Base-by-base conservation (phyloP, 129 eudicot species). In the Saposhnikovia divaricata region DNA sequence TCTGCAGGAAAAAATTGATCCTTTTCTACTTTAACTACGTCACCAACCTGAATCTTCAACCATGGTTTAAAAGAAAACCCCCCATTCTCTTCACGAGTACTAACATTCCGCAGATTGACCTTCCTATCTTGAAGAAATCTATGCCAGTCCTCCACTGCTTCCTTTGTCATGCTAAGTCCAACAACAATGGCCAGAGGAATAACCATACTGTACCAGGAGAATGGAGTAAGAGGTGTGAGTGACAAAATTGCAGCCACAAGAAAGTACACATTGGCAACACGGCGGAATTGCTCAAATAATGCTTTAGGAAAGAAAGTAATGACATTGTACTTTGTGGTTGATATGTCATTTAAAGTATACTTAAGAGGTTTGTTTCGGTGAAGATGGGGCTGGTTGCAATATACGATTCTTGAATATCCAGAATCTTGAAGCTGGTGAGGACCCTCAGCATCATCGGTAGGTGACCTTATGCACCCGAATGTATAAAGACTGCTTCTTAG, bases 1-100 rank as follows among this genome's bases (percentile, higher is more conserved):
- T 95, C 99, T 2, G 99, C 96, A 9, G 99, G 99, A 63, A 95
- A 95, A 85, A 95, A 95, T 55, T 89, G 88, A 84, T 95, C 97
- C 85, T 92, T 95, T 81, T 92, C 93, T 21, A 95, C 97, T 84
- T 92, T 95, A 37, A 95, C 88, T 78, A 95, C 89, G 57, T 95
- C 97, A 43, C 99, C 99, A n/a, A 95, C 99, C 14, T 87, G 86
- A 74, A 95, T 75, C 80, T 90, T 87, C 91, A 85, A 88, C 99
- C 99, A 95, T 3, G 96, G 87, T 65, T 80, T 89, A 78, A 10
- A 74, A 34, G 89, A 82, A 88, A 92, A 95, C 6, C 59, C 83
- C 37, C 99, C 97, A 48, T 87, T 84, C 19, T 71, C 87, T 68
- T 72, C 79, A 83, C 90, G 97, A 80, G 92, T 89, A 75, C 53